These are phyloP conservation scores for Skeletonema grethae DNA, from an alignment of 108 stramenopile genomes.

Conservation along the genomic window DNA sequence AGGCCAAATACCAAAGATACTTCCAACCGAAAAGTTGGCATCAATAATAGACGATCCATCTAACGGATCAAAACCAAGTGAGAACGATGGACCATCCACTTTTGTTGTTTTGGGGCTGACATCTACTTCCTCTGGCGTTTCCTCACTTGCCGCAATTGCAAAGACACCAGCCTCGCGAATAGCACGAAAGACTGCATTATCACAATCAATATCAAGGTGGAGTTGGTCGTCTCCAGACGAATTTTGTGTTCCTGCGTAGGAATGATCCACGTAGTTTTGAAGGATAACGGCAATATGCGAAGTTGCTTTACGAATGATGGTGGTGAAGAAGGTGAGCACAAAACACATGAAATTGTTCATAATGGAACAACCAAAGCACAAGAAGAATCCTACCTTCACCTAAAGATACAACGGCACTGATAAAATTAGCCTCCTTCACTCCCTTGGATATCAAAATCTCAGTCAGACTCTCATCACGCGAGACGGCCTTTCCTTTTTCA, in stretches of 20 bases:
- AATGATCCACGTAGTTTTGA: slow-evolving; percentile 60
- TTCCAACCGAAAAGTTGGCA: slow-evolving; percentile 93
- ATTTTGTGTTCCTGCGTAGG: slow-evolving; percentile 75
- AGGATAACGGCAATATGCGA: slow-evolving; percentile 53
- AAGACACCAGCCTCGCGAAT: slow-evolving; percentile 53
- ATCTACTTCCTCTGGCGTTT: slow-evolving; percentile 66
- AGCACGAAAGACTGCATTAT: slow-evolving; percentile 63
- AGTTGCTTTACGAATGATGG: slow-evolving; percentile 32
- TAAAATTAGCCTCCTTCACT: slow-evolving; percentile 37
- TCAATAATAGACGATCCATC: slow-evolving; percentile 95
- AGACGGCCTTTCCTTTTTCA: slow-evolving; percentile 24
- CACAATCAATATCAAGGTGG: slow-evolving; percentile 79
- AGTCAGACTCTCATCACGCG: slow-evolving; percentile 36
- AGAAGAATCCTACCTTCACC: slow-evolving; percentile 43
- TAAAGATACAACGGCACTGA: slow-evolving; percentile 46
- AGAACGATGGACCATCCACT: slow-evolving; percentile 48
- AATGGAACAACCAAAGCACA: background rate
- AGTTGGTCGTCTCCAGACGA: slow-evolving; percentile 86
- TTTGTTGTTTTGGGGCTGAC: slow-evolving; percentile 34
- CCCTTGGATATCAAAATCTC: slow-evolving; percentile 34
- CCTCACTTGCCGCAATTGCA: slow-evolving; percentile 60
- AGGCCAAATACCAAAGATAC: slow-evolving; percentile 95
- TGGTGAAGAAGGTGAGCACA: background rate
- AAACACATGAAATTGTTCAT: background rate
- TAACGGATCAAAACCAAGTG: slow-evolving; percentile 91